Evolutionary conservation across 1,284 basidiomycete species (phyloP), one percentile per base, ranked within the genome.

Genomic region (Coniophora puteana): DNA sequence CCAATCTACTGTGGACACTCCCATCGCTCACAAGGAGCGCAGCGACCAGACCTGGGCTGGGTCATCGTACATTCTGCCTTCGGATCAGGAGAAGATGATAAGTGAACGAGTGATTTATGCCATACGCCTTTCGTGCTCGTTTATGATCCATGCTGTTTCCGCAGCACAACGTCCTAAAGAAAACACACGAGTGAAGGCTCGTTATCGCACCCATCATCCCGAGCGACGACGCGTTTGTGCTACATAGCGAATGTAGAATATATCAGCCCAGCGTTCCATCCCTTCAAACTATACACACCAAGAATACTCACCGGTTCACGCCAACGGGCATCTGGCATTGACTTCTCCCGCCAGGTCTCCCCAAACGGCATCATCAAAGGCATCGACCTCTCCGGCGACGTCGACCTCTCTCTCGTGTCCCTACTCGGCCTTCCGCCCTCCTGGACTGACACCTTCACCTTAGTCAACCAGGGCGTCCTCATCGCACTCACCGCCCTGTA

Each of bases 391-490:
- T 45, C 54, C 37, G 26, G 53, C 2, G 41, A n/a, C n/a, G n/a
- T n/a, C n/a, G n/a, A n/a, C n/a, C n/a, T n/a, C n/a, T n/a, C n/a
- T n/a, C n/a, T n/a, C n/a, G n/a, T n/a, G n/a, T n/a, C n/a, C n/a
- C n/a, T n/a, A n/a, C n/a, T n/a, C n/a, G n/a, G 29, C n/a, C 46
- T 56, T 21, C 59, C 56, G 0, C 23, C 40, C 8, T 42, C 43
- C 21, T 63, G 57, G 60, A 42, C 43, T 8, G 46, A 48, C 26
- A 49, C 48, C 20, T 65, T 65, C 39, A 20, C 45, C 14, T 47
- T 66, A 26, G 41, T 62, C 6, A 48, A 62, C 25, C 64, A 66
- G 22, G 58, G 61, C 2, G 46, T 65, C 27, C 45, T 66, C 4
- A 50, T 64, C 6, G 59, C 52, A 0, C 53, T 66, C 35, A 53